Evolutionary conservation across 805 yeast genomes (phyloP).

Genomic region (Saturnispora ahearnii): DNA sequence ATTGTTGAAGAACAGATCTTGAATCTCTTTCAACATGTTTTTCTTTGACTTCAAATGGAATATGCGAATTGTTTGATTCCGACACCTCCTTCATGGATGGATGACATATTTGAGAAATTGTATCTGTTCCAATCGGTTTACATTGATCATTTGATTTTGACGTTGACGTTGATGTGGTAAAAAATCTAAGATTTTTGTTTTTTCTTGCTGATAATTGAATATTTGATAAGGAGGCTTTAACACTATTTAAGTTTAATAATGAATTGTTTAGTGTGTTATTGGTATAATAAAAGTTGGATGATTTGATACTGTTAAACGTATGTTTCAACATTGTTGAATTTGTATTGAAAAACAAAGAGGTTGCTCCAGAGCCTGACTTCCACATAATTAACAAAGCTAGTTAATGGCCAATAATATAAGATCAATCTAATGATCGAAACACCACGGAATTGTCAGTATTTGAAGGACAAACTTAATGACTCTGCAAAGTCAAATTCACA

Average conservation of each 20-base stretch:
- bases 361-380: not conserved
- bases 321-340: not conserved
- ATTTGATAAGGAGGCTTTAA: not conserved
- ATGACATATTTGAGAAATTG: conserved; percentile 31
- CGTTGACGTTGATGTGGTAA: not conserved
- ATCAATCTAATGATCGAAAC: not conserved
- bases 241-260: not conserved
- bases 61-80: conserved; percentile 12
- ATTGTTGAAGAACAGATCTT: conserved; percentile 18
- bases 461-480: not conserved
- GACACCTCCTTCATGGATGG: conserved; percentile 12
- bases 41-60: conserved; percentile 52
- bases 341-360: not conserved
- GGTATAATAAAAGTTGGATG: conserved; percentile 13
- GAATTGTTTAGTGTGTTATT: not conserved
- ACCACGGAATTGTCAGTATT: not conserved
- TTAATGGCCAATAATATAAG: not conserved
- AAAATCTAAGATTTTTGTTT: not conserved
- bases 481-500: not conserved
- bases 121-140: conserved; percentile 3
- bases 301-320: conserved; percentile 3
- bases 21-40: conserved; percentile 21
- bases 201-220: not conserved
- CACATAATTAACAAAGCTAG: not conserved
- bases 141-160: not conserved